Evolutionary conservation across 2,329 filamentous ascomycete species (phyloP), one percentile per base, ranked within the genome.

Genomic region (Aureobasidium sp.): DNA sequence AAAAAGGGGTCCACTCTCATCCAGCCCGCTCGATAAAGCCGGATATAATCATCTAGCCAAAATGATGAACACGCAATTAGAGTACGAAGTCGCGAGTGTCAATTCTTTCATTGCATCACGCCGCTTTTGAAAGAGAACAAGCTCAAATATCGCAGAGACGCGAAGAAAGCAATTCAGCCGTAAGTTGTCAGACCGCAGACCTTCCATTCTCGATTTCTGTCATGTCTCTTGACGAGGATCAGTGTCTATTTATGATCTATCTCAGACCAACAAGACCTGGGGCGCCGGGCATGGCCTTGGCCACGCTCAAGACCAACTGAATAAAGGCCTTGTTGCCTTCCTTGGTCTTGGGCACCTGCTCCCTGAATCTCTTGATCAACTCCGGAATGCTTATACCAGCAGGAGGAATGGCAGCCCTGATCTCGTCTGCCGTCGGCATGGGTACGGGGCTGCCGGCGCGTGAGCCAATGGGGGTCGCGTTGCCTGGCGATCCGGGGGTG

Each of bases 381-480:
- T 70, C 67, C 35, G 71, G 68, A 53, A 80, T 76, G 27, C 68
- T 71, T 66, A 79, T 77, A 57, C 78, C 78, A 49, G 74, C 69
- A 0, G 71, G 61, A 2, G 78, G 78, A 45, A 81, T 75, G 0
- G 74, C 73, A 6, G 74, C 73, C 31, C 74, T 73, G 54, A 81
- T 75, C 64, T 79, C 77, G 29, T 73, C 73, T 3, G 76, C 72
- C 1, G 76, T 75, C 0, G 77, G 78, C 24, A 79, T 70, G 33
- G 65, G 67, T 12, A 69, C 65, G 1, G 72, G 72, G 27, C 71
- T 72, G 31, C 65, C 70, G 19, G 70, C 70, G 42, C 71, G 72
- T 48, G 71, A 72, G 33, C 66, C 71, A 29, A 61, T 65, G 9
- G 70, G 70, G 11, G 70, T 70, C 22, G 66, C 68, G 24, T 66